Evolutionary conservation across 495 filamentous ascomycete species (phyloP), one percentile per base, ranked within the genome.

Genomic region (Lophiostoma macrostomum): DNA sequence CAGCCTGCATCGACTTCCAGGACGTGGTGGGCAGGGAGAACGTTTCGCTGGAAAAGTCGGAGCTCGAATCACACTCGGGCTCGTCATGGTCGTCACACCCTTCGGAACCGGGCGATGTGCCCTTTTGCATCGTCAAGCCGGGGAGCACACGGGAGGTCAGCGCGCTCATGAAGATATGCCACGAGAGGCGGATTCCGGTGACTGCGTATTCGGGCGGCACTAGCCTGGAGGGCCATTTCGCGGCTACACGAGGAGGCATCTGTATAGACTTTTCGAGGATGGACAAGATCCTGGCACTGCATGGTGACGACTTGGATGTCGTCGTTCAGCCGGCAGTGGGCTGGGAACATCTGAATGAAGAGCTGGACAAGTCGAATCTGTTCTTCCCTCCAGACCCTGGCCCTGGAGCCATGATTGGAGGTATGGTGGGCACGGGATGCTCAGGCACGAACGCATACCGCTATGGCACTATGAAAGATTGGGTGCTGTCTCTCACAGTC

Each of bases 401-500:
- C 22, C 86, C 86, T 20, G 85, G 85, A 14, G 86, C 86, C 38
- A 87, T 87, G 82, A 95, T 97, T 56, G 91, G 91, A 30, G 91
- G 91, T 32, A 97, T 97, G 91, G 82, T 96, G 11, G 91, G 88
- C 0, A 96, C 91, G 0, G 90, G 90, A 25, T 96, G 91, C 75
- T 86, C 81, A 53, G 91, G 91, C 28, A 97, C 91, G 25, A 96
- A 97, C 68, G 85, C 91, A 13, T 90, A 94, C 63, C 78, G 88
- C 20, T 97, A 96, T 66, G 91, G 91, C 1, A 95, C 91, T 0
- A 97, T 96, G 91, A 83, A 88, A 56, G 91, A 97, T 63, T 96
- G 91, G 90, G 91, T 96, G 0, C 72, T 96, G 22, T 85, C 81
- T 38, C 72, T 98, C 20, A 98, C 91, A 0, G 88, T 95, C 10